Base-by-base conservation (phyloP, 2,329 filamentous ascomycete species). In the Ophiocordyceps australis region DNA sequence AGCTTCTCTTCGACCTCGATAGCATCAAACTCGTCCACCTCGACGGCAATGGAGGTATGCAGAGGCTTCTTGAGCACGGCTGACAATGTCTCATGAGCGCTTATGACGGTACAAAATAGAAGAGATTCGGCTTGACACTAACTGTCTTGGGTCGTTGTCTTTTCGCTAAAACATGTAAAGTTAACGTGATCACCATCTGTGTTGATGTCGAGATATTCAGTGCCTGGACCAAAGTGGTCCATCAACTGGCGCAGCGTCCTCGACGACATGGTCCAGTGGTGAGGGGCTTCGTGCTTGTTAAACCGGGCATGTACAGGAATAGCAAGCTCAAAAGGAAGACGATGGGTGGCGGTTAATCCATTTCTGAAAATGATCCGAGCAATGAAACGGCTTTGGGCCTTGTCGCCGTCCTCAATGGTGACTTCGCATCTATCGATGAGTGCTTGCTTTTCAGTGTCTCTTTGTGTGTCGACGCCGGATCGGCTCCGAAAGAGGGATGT, bases 151-250 rank as follows among this genome's bases (percentile, higher is more conserved):
- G 72, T 74, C 29, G 72, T 63, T 7, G 76, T 69, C 50, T 81
- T 85, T 45, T 85, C 79, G 1, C 77, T 83, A 40, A 79, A 85
- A 42, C 77, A 83, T 15, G 77, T 80, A 38, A 86, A 80, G 30
- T 79, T 77, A 11, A 78, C 72, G 24, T 76, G 66, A 27, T 78
- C 70, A 9, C 72, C 70, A 32, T 81, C 71, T 0, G 74, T 71
- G 40, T 78, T 76, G 34, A 86, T 74, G 37, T 85, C 79, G 3
- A 86, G 62, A 36, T 83, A 74, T 45, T 86, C 79, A 17, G 80
- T 81, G 5, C 76, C 78, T 2, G 75, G 74, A 0, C 77, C 76
- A 40, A 85, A 85, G 41, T 82, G 78, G 31, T 85, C 79, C 50
- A 80, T 74, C 32, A 82, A 65, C 38, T 83, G 76, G 32, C 74